Evolutionary conservation across 495 filamentous ascomycete species (phyloP), one percentile per base, ranked within the genome.

Genomic region (Hyaloscypha hepaticicola): DNA sequence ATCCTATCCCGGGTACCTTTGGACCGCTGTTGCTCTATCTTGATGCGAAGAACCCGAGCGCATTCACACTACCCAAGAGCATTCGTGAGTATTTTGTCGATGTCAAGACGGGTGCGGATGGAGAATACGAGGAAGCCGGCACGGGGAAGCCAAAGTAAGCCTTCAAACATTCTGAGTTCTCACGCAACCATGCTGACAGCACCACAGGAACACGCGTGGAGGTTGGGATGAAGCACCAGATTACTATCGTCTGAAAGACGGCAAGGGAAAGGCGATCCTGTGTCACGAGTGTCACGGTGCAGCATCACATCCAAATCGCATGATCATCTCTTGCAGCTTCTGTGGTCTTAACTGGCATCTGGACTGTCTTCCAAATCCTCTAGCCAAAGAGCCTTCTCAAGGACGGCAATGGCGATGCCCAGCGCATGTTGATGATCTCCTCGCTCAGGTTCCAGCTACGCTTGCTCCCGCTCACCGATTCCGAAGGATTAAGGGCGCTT

Each of bases 391-490:
- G 16, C 93, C 94, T 5, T 71, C 82, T 74, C 65, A 79, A 5
- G 79, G 86, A 52, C 80, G 85, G 58, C 88, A 85, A 28, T 99
- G 92, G 92, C 88, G 86, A 79, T 99, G 95, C 70, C 94, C 95
- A 64, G 87, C 87, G 71, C 95, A 99, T 74, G 80, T 89, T 34
- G 89, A 92, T 52, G 79, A 83, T 28, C 70, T 84, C 19, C 75
- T 85, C 3, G 63, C 60, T 7, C 70, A 74, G 31, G 55, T 82
- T 1, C 77, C 80, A 2, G 74, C 60, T 6, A 34, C 66, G 29
- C 73, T 84, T 27, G 80, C 70, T 1, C 82, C 84, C 22, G 78
- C 78, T 12, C 79, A 85, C 63, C 73, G 75, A 55, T 77, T 73
- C 66, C 82, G 81, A 69, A 85, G 73, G 76, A 82, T 78, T 76